phyloP scores from a whole-genome alignment of 75 land plant genomes.

The Azolla pinnata region DNA sequence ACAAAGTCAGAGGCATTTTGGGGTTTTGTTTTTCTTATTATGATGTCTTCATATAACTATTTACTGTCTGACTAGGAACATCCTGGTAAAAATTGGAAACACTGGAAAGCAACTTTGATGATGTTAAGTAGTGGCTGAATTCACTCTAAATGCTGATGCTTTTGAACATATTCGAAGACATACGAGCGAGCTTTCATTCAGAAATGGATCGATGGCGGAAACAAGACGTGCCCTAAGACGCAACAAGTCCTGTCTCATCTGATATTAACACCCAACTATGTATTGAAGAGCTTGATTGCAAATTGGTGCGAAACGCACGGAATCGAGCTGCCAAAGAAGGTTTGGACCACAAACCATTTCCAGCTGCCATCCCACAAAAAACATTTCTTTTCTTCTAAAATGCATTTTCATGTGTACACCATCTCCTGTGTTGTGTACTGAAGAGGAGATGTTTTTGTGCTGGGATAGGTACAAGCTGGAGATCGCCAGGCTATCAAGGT shows the following conservation, averaged over 20 bases:
- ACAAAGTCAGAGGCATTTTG: too few relatives aligned
- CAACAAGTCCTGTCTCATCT: conserved; percentile 59
- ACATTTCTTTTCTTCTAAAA: background rate
- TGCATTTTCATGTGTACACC: conserved; percentile 7
- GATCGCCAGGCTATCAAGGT: conserved; percentile 55
- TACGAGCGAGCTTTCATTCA: conserved; percentile 83
- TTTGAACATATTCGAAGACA: conserved; percentile 40
- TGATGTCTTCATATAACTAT: too few relatives aligned
- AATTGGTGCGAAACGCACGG: conserved; percentile 89
- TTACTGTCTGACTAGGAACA: too few relatives aligned
- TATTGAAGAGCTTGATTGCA: conserved; percentile 70
- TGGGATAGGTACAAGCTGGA: conserved; percentile 13
- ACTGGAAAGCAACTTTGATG: too few relatives aligned
- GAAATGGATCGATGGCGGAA: conserved; percentile 81
- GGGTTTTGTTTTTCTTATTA: too few relatives aligned
- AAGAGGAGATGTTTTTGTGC: background rate
- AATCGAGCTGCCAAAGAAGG: conserved; percentile 57
- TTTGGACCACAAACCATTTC: background rate
- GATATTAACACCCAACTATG: conserved; percentile 76
- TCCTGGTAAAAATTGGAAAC: too few relatives aligned
- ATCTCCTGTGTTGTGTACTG: conserved; percentile 18
- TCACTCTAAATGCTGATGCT: too few relatives aligned
- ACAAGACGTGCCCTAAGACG: conserved; percentile 80
- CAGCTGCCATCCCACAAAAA: background rate
- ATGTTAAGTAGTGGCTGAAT: too few relatives aligned